These are phyloP conservation scores for Cerioporus squamosus DNA, from an alignment of 1,284 basidiomycete genomes.

Conservation along the genomic window DNA sequence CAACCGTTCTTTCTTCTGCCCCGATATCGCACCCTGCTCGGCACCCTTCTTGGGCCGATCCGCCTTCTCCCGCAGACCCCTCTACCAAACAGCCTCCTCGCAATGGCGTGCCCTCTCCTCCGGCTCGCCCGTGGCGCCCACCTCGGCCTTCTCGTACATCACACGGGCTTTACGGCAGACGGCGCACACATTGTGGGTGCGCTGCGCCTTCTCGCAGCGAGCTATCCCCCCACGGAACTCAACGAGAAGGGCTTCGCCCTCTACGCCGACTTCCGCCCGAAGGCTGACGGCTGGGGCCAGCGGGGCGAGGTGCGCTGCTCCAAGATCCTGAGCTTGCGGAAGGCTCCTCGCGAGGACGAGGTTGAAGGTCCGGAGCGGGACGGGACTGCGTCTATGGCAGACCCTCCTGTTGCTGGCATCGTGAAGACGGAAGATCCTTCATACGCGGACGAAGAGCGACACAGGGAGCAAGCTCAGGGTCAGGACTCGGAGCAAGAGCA, in stretches of 20 bases:
- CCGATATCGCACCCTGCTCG: not conserved
- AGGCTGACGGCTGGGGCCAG: constrained; percentile 75
- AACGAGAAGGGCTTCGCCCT: constrained; percentile 72
- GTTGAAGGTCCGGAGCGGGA: not conserved
- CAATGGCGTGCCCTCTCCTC: constrained; percentile 83
- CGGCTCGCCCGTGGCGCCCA: constrained; percentile 74
- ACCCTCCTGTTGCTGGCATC: constrained; percentile 10
- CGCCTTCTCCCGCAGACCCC: constrained; percentile 56
- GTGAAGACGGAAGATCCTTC: constrained; percentile 22
- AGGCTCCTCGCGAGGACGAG: constrained; percentile 27
- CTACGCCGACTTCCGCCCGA: constrained; percentile 79
- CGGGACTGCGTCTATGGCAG: not conserved
- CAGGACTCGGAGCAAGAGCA: constrained; percentile 35
- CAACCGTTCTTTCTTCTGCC: not conserved
- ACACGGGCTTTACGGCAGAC: constrained; percentile 80
- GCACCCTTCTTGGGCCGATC: not conserved
- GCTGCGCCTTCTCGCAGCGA: constrained; percentile 75
- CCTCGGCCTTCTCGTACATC: constrained; percentile 80
- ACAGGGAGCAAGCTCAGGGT: not conserved
- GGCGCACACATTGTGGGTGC: constrained; percentile 78
- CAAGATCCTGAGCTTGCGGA: constrained; percentile 61
- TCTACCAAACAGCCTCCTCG: constrained; percentile 70
- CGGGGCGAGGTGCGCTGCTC: constrained; percentile 68
- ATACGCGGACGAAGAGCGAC: not conserved
- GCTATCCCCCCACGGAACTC: constrained; percentile 68